Evolutionary conservation across 2,329 filamentous ascomycete genomes (phyloP), one percentile per base, ranked within the genome.

Genomic region (Lomentospora prolificans): DNA sequence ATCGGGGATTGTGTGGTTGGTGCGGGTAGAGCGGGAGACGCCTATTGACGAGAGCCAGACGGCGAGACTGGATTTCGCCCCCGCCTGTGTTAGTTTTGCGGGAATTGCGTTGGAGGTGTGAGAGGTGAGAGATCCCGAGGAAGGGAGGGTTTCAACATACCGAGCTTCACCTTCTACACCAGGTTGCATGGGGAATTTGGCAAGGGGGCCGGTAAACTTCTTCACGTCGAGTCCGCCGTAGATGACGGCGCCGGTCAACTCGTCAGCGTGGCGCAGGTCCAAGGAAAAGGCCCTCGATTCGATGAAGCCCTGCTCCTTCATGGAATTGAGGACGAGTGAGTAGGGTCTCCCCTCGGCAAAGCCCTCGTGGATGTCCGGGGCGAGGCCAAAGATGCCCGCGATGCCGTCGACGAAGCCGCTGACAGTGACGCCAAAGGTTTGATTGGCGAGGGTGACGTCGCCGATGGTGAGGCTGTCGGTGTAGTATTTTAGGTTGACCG

Each of bases 161-260:
- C 50, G 70, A 55, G 62, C 65, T 55, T 71, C 69, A 53, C 68
- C 67, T n/a, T 60, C 58, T 3, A 60, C 41, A 9, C 70, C 72
- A 3, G 66, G 62, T 28, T 77, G 65, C 17, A 78, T 75, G 39
- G 73, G 70, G 1, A 74, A 66, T 24, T 67, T 69, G 55, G 69
- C 67, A 6, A 81, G 66, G 6, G 62, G 61, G 22, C 78, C 78
- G 7, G 74, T 66, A 62, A 74, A 81, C 61, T 78, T 80, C 62
- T 69, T 76, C 17, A 70, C 73, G 58, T 81, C 77, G 9, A 80
- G 61, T 10, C 78, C 78, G 28, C 78, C 78, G 57, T 79, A 80
- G 54, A 79, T 77, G 57, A 81, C 62, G 53, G 77, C 73, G 30
- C 78, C 78, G 3, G 69, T 70, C 12, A 70, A 61, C 9, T 69